phyloP scores from a whole-genome alignment of 495 filamentous ascomycete species.

The Darksidea phi region DNA sequence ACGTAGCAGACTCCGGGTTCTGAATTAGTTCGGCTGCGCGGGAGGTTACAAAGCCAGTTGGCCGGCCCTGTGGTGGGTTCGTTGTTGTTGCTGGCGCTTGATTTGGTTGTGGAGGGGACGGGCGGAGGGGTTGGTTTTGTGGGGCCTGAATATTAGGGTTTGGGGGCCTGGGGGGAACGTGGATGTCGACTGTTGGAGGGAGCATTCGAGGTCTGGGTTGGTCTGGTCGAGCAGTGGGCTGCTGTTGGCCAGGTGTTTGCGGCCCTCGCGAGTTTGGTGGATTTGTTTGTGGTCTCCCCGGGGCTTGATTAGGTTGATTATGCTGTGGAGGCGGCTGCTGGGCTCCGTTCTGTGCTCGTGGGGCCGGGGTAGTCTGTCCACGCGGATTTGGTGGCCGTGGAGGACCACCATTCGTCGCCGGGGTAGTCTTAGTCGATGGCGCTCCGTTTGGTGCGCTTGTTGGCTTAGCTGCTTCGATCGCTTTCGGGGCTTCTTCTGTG shows the following conservation, averaged over 20 bases:
- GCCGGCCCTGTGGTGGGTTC: slow-evolving; percentile 12
- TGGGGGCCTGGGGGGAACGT: slow-evolving; percentile 22
- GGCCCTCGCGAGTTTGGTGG: slow-evolving; percentile 35
- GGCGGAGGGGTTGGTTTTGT: slow-evolving; percentile 10
- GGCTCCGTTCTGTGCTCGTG: slow-evolving; percentile 29
- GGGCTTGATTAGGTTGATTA: slow-evolving; percentile 33
- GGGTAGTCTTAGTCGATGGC: slow-evolving; percentile 25
- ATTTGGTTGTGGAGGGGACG: slow-evolving; percentile 10
- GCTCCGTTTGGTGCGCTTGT: slow-evolving; percentile 6
- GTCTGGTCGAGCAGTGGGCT: slow-evolving; percentile 16
- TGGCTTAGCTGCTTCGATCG: not conserved
- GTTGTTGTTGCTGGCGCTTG: slow-evolving; percentile 7
- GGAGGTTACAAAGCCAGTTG: slow-evolving; percentile 74
- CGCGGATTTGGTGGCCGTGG: slow-evolving; percentile 30
- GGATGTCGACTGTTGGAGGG: slow-evolving; percentile 26
- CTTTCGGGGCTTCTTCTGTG: slow-evolving; percentile 6
- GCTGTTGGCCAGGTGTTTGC: slow-evolving; percentile 26
- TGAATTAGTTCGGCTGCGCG: slow-evolving; percentile 57
- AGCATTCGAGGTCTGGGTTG: slow-evolving; percentile 11
- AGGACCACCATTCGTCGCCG: slow-evolving; percentile 7
- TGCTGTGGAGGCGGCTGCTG: slow-evolving; percentile 31
- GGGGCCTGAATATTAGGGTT: slow-evolving; percentile 8
- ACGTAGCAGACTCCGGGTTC: slow-evolving; percentile 34
- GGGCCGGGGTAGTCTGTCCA: slow-evolving; percentile 39
- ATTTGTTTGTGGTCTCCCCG: slow-evolving; percentile 5